These are phyloP conservation scores for Sporothrix luriei DNA, from an alignment of 2,329 filamentous ascomycete species.

Conservation along the genomic window DNA sequence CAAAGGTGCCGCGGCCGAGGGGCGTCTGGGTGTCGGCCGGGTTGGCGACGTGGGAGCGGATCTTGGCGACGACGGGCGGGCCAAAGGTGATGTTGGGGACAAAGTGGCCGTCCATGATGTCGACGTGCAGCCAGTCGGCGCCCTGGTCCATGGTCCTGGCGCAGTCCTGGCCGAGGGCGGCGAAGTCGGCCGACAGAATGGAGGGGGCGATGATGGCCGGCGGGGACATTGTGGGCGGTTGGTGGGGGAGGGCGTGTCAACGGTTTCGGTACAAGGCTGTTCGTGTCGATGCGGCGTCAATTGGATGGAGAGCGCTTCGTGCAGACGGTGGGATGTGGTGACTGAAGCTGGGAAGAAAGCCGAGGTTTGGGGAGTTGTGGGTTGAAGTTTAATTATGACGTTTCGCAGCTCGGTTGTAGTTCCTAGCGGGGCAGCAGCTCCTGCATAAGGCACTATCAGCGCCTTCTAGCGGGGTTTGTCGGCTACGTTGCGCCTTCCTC, in stretches of 20 bases:
- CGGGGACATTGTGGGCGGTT: constrained; percentile 67
- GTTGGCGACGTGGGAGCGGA: constrained; percentile 79
- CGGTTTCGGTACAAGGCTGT: background rate
- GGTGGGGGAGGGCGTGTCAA: background rate
- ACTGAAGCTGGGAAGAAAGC: background rate
- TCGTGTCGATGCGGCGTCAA: background rate
- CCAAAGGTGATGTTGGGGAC: constrained; percentile 99
- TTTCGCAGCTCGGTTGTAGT: constrained; percentile 4
- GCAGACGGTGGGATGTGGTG: background rate
- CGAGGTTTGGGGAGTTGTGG: background rate
- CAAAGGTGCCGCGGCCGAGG: constrained; percentile 86
- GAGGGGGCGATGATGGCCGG: constrained; percentile 94
- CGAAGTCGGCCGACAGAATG: constrained; percentile 98
- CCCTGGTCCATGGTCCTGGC: constrained; percentile 80
- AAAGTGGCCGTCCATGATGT: constrained; percentile 97
- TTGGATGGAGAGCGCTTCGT: background rate
- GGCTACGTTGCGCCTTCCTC: constrained; percentile 15
- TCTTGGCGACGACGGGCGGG: constrained; percentile 90
- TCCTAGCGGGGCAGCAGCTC: constrained; percentile 4
- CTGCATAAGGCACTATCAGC: background rate
- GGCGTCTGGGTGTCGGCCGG: constrained; percentile 53
- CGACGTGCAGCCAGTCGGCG: constrained; percentile 91
- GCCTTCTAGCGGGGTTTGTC: constrained; percentile 13
- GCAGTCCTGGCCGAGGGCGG: constrained; percentile 82
- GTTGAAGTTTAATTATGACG: background rate